These are phyloP conservation scores for Isabelozyma pseudorhagii DNA, from an alignment of 805 yeast species.

Conservation along the genomic window DNA sequence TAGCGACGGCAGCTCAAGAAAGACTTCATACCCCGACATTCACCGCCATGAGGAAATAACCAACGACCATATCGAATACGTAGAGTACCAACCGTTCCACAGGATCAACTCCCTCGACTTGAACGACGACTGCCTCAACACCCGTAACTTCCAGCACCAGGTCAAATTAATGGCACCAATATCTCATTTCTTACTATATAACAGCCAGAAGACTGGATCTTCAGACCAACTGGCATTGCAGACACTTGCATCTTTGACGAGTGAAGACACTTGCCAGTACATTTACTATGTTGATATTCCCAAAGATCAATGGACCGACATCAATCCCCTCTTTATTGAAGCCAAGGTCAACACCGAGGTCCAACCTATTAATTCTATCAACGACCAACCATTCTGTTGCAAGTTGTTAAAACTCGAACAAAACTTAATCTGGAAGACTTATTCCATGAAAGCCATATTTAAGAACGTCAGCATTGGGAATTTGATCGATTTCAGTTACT, in stretches of 20 bases:
- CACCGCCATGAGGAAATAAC: background rate
- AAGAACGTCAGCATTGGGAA: slow-evolving; percentile 30
- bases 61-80: background rate
- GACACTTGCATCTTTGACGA: slow-evolving; percentile 12
- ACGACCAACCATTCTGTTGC: slow-evolving; percentile 10
- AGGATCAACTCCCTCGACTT: slow-evolving; percentile 4
- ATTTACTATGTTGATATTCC: slow-evolving; percentile 17
- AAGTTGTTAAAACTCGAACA: slow-evolving; percentile 30
- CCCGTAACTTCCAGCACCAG: slow-evolving; percentile 29
- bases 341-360: background rate
- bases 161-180: slow-evolving; percentile 27
- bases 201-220: slow-evolving; percentile 2
- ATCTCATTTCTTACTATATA: slow-evolving; percentile 31
- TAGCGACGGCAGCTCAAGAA: background rate
- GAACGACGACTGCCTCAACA: slow-evolving; percentile 13
- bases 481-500: slow-evolving; percentile 23
- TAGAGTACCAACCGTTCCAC: slow-evolving; percentile 4
- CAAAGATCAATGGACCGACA: background rate
- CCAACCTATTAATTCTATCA: slow-evolving; percentile 12
- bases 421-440: slow-evolving; percentile 29
- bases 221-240: slow-evolving; percentile 5
- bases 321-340: background rate
- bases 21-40: background rate
- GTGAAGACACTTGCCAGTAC: slow-evolving; percentile 4
- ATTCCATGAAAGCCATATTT: slow-evolving; percentile 25